These are phyloP conservation scores for Jatropha multifida DNA, from an alignment of 441 rosid species.

Conservation along the genomic window DNA sequence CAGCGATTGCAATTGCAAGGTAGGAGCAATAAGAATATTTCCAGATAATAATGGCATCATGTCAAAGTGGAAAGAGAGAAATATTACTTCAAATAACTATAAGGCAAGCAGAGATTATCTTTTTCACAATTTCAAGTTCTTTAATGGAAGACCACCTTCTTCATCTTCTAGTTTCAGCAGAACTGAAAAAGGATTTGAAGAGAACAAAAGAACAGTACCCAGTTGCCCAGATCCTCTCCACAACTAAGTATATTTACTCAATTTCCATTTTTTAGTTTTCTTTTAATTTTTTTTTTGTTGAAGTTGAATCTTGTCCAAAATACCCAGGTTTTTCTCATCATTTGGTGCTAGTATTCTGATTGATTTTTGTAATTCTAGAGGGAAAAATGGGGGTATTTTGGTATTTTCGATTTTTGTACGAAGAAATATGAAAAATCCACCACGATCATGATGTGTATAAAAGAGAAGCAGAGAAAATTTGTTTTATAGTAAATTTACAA, in stretches of 20 bases:
- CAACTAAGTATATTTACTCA: slow-evolving; percentile 45
- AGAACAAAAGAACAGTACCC: slow-evolving; percentile 73
- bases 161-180: slow-evolving; percentile 30
- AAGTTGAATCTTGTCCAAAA: slow-evolving; percentile 46
- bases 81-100: background rate
- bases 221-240: slow-evolving; percentile 98
- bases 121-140: slow-evolving; percentile 33
- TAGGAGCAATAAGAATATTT: slow-evolving; percentile 47
- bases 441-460: slow-evolving; percentile 31
- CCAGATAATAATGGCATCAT: slow-evolving; percentile 23
- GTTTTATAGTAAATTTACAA: background rate
- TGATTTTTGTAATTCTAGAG: slow-evolving; percentile 22
- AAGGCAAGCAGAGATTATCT: slow-evolving; percentile 27
- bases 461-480: slow-evolving; percentile 24
- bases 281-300: background rate
- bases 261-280: background rate
- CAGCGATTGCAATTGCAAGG: slow-evolving; percentile 32
- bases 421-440: slow-evolving; percentile 17
- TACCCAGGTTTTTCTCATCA: slow-evolving; percentile 62
- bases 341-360: slow-evolving; percentile 14
- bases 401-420: slow-evolving; percentile 24
- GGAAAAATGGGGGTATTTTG: slow-evolving; percentile 63
- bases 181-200: slow-evolving; percentile 43
- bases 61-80: background rate
- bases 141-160: slow-evolving; percentile 34